Evolutionary conservation across 2,329 filamentous ascomycete genomes (phyloP).

Genomic region (Paecilomyces variotii): DNA sequence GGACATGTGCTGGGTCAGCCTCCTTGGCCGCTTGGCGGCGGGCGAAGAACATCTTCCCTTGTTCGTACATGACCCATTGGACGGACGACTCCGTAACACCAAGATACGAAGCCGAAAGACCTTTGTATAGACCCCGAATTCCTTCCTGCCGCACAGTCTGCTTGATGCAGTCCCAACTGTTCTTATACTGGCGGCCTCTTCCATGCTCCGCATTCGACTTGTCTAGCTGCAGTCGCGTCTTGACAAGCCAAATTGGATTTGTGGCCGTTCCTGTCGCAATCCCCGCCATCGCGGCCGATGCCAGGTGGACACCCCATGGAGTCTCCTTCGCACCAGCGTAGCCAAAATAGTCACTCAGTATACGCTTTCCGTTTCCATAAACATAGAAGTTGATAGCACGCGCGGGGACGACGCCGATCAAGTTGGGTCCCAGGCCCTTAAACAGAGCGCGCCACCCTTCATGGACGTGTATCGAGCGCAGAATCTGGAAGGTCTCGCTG

Average conservation of each 20-base stretch:
- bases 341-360: conserved; percentile 62
- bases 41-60: conserved; percentile 70
- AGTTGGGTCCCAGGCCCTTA: conserved; percentile 84
- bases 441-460: conserved; percentile 86
- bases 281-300: conserved; percentile 68
- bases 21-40: conserved; percentile 52
- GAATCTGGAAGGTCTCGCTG: conserved; percentile 75
- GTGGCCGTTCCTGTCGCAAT: conserved; percentile 83
- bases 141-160: conserved; percentile 78
- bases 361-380: conserved; percentile 82
- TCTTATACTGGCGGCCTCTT: conserved; percentile 65
- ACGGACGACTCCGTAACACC: conserved; percentile 84
- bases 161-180: conserved; percentile 77
- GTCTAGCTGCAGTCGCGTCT: conserved; percentile 86
- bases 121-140: conserved; percentile 74
- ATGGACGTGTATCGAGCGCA: conserved; percentile 67
- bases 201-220: conserved; percentile 63
- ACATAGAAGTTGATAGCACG: conserved; percentile 89
- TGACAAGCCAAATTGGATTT: conserved; percentile 94
- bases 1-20: conserved; percentile 51
- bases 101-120: conserved; percentile 83
- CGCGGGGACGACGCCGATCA: conserved; percentile 82
- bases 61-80: conserved; percentile 92
- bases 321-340: conserved; percentile 39
- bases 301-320: conserved; percentile 66